Percentiles rank a stretch among this genome's conserved stretches.
Conservation (phyloP, 106 monocot genomes). For the Allium sativum region DNA sequence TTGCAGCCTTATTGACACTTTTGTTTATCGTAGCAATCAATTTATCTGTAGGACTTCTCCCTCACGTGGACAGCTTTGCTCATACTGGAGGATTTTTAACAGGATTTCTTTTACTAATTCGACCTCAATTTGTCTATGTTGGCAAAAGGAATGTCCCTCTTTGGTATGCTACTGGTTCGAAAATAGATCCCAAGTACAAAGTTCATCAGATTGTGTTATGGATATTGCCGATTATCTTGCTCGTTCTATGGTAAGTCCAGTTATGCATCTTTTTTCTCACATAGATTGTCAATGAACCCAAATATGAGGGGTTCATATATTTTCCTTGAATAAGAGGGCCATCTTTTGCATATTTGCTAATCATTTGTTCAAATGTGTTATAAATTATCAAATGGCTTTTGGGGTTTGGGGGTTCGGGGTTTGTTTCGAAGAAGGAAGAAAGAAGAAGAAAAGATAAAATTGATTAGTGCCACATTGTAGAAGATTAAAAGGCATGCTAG, state of each 20-base stretch:
- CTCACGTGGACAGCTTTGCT: constrained; percentile 34
- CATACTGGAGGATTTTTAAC: constrained; percentile 2
- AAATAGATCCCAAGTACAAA: constrained; percentile 3
- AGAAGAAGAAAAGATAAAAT: no score
- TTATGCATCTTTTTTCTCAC: not conserved
- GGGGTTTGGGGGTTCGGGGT: no score
- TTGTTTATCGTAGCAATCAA: constrained; percentile 35
- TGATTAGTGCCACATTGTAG: no score
- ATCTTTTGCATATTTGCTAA: not conserved
- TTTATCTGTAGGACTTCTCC: constrained; percentile 35
- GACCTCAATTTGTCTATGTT: constrained; percentile 12
- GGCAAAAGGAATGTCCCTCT: not conserved
- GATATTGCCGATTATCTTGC: not conserved
- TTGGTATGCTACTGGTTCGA: not conserved
- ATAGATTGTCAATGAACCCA: not conserved
- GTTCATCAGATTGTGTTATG: constrained; percentile 7
- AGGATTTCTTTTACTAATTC: not conserved
- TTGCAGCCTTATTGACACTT: constrained; percentile 24
- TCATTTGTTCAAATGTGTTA: not conserved
- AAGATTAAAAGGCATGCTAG: no score
- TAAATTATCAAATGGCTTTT: no score
- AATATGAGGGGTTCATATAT: not conserved
- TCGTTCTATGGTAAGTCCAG: constrained; percentile 6
- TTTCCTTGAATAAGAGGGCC: not conserved
- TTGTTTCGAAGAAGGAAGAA: no score